A percentile compares a stretch with the other conserved stretches of the same genome.
Evolutionary conservation across 2,329 filamentous ascomycete species (phyloP).

Genomic region (Scytalidium sp.): DNA sequence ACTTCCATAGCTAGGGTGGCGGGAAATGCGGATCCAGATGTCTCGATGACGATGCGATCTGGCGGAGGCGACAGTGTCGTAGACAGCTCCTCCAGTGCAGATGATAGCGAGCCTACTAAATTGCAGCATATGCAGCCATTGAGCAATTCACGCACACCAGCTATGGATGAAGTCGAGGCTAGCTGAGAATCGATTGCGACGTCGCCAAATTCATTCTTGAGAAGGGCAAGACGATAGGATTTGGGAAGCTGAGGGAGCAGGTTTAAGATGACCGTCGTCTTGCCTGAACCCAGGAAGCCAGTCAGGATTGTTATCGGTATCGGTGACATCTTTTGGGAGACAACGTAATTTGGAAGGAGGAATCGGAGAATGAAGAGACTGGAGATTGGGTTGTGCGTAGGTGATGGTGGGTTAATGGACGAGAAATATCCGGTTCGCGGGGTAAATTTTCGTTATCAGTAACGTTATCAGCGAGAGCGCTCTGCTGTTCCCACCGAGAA

Average conservation of each 20-base stretch:
- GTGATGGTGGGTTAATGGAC: neutral
- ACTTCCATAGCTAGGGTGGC: constrained; percentile 71
- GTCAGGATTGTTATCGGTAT: constrained; percentile 94
- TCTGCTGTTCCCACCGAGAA: neutral
- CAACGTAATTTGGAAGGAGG: neutral
- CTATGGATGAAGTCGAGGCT: constrained; percentile 76
- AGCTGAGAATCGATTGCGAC: constrained; percentile 91
- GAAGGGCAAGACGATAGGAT: constrained; percentile 81
- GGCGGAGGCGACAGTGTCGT: constrained; percentile 45
- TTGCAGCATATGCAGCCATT: constrained; percentile 99
- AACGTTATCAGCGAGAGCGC: neutral
- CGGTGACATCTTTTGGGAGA: constrained; percentile 51
- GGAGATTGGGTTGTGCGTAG: neutral
- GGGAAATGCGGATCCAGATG: constrained; percentile 63
- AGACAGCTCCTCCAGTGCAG: constrained; percentile 74
- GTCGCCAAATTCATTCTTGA: constrained; percentile 99
- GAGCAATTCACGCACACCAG: constrained; percentile 86
- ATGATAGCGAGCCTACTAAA: constrained; percentile 84
- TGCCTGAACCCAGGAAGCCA: constrained; percentile 92
- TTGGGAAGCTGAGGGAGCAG: constrained; percentile 85
- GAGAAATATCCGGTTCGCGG: neutral
- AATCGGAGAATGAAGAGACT: neutral
- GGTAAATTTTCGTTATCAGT: neutral
- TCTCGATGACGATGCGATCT: constrained; percentile 92
- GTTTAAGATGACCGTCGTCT: constrained; percentile 93